These are phyloP conservation scores for Clitopilus passeckerianus DNA, from an alignment of 768 basidiomycete species.

Conservation along the genomic window DNA sequence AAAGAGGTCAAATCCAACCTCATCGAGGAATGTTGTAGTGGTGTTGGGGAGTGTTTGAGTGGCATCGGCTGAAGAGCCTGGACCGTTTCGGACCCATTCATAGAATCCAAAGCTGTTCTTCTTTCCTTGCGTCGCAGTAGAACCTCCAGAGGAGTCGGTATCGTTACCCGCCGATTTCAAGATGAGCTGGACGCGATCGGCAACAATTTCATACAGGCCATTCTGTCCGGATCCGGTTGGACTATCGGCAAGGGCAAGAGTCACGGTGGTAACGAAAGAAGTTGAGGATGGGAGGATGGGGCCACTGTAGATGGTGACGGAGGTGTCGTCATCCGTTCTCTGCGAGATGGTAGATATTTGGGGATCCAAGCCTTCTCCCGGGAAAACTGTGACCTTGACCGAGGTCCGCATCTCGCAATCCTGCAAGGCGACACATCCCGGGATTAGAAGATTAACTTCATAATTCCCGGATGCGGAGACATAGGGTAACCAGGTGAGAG, in stretches of 20 bases:
- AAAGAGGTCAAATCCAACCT: conserved; percentile 56
- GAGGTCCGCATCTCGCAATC: conserved; percentile 79
- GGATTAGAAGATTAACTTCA: conserved; percentile 77
- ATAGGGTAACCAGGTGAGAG: conserved; percentile 87
- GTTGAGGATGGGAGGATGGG: conserved; percentile 73
- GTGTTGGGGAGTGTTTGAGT: conserved; percentile 60
- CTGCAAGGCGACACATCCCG: conserved; percentile 77
- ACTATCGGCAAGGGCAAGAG: conserved; percentile 63
- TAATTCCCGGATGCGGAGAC: conserved; percentile 89
- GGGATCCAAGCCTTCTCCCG: conserved; percentile 61
- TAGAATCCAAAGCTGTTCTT: conserved; percentile 76
- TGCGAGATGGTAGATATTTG: conserved; percentile 72
- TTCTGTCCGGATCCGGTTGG: conserved; percentile 60
- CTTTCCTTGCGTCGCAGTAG: conserved; percentile 22
- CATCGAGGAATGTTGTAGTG: conserved; percentile 65
- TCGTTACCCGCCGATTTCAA: conserved; percentile 58
- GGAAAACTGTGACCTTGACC: conserved; percentile 80
- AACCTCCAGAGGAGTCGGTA: conserved; percentile 23
- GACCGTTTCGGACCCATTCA: conserved; percentile 68
- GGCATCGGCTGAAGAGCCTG: conserved; percentile 45
- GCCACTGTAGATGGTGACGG: conserved; percentile 70
- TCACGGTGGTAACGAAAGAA: conserved; percentile 68
- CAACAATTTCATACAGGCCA: conserved; percentile 78
- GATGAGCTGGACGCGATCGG: conserved; percentile 78
- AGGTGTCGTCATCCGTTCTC: conserved; percentile 58